Evolutionary conservation across 73 alveolate genomes (phyloP).

Genomic region (Paramecium primaurelia): DNA sequence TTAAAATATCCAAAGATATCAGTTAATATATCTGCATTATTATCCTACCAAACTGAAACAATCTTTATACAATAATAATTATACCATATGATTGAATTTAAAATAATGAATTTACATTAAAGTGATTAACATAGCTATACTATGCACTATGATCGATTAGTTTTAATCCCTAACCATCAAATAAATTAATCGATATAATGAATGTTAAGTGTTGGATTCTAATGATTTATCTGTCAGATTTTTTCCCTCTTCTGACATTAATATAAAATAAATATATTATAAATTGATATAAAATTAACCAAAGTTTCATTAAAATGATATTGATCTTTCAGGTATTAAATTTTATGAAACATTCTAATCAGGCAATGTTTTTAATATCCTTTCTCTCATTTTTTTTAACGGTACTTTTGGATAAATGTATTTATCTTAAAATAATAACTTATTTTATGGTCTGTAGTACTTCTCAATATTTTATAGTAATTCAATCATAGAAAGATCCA

Average conservation of each 20-base stretch:
- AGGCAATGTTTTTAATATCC: neutral
- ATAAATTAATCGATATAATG: neutral
- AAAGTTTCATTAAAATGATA: neutral
- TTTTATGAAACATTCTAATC: neutral
- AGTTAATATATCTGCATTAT: neutral
- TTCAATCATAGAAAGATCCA: neutral
- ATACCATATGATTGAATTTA: slow-evolving; percentile 4
- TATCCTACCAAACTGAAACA: neutral
- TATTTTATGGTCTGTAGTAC: neutral
- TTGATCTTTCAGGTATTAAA: neutral
- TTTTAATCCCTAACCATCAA: slow-evolving; percentile 11
- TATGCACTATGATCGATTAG: neutral
- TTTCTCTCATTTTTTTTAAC: neutral
- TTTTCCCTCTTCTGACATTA: slow-evolving; percentile 31
- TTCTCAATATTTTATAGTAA: neutral
- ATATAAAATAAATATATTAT: neutral
- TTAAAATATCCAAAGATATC: slow-evolving; percentile 10
- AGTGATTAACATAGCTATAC: neutral
- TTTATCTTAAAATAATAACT: neutral
- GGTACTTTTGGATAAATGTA: neutral
- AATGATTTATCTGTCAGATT: neutral
- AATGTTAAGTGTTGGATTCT: slow-evolving; percentile 1
- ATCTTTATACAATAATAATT: neutral
- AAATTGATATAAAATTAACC: neutral
- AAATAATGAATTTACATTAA: neutral